A percentile compares a stretch with the other conserved stretches of the same genome.
Evolutionary conservation across 2,329 filamentous ascomycete genomes (phyloP).

Genomic region (Ophiosphaerella narmari): DNA sequence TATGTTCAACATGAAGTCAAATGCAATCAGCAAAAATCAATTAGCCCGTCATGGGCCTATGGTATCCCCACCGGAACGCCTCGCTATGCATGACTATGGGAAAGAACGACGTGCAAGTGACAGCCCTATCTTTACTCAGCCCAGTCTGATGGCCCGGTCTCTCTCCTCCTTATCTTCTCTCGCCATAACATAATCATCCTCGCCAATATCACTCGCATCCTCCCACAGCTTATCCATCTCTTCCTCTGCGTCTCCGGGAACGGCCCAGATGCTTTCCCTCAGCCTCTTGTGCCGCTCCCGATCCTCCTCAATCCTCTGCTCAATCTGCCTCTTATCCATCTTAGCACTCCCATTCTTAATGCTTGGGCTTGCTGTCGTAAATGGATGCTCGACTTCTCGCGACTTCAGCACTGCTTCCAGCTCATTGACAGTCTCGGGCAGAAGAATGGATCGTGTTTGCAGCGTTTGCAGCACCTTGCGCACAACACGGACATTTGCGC

Average conservation of each 20-base stretch:
- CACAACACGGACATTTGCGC: slow-evolving; percentile 89
- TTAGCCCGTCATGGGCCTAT: slow-evolving; percentile 15
- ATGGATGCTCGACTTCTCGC: slow-evolving; percentile 60
- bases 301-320: slow-evolving; percentile 97
- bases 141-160: slow-evolving; percentile 52
- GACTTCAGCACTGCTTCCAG: slow-evolving; percentile 84
- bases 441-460: slow-evolving; percentile 71
- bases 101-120: not conserved
- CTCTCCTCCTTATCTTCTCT: slow-evolving; percentile 72
- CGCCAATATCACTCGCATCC: slow-evolving; percentile 81
- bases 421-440: slow-evolving; percentile 74
- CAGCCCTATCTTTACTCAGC: slow-evolving; percentile 5
- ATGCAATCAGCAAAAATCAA: slow-evolving; percentile 35
- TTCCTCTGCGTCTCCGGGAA: slow-evolving; percentile 62
- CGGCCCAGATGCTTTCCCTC: slow-evolving; percentile 91
- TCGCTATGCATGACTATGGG: slow-evolving; percentile 20
- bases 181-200: slow-evolving; percentile 80
- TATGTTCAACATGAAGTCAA: slow-evolving; percentile 39
- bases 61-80: slow-evolving; percentile 42
- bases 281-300: slow-evolving; percentile 90
- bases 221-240: slow-evolving; percentile 86
- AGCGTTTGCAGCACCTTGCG: slow-evolving; percentile 77
- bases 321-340: slow-evolving; percentile 84
- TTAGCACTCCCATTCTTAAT: slow-evolving; percentile 49
- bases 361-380: slow-evolving; percentile 23